Evolutionary conservation across 352 stramenopile genomes (phyloP).

Genomic region (Phytophthora hibernalis): DNA sequence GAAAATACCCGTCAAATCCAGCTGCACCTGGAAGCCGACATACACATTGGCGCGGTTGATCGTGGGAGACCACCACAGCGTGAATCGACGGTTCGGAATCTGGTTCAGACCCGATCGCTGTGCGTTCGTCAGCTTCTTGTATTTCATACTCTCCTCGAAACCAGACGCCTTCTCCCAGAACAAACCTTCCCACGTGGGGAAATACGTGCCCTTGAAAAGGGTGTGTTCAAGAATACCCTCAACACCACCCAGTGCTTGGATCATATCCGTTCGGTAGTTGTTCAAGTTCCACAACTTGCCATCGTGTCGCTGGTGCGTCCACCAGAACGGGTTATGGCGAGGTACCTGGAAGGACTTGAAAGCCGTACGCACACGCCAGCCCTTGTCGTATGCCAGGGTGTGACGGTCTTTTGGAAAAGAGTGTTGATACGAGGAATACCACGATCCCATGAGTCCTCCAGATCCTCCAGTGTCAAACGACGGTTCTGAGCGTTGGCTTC

Average conservation of each 20-base stretch:
- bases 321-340: constrained; percentile 99
- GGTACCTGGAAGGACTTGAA: constrained; percentile 99
- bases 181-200: constrained; percentile 99
- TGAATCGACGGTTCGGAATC: constrained; percentile 99
- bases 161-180: constrained; percentile 99
- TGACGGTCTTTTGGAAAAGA: constrained; percentile 98
- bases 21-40: constrained; percentile 99
- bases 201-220: constrained; percentile 99
- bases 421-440: constrained; percentile 98
- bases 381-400: constrained; percentile 99
- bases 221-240: constrained; percentile 99
- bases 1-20: constrained; percentile 99
- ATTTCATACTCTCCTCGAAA: constrained; percentile 97
- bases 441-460: constrained; percentile 99
- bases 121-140: constrained; percentile 99
- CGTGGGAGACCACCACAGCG: constrained; percentile 99
- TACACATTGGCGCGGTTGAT: constrained; percentile 99
- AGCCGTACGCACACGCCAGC: constrained; percentile 98
- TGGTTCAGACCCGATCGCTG: constrained; percentile 99
- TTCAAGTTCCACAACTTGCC: constrained; percentile 99
- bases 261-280: constrained; percentile 99
- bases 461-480: constrained; percentile 98
- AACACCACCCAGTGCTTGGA: constrained; percentile 99
- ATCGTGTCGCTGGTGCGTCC: constrained; percentile 98
- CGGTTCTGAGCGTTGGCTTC: constrained; percentile 99